A percentile compares a stretch with the other conserved stretches of the same genome.
Evolutionary conservation across 208 protist species (phyloP).

Genomic region (Porcisia deanei): DNA sequence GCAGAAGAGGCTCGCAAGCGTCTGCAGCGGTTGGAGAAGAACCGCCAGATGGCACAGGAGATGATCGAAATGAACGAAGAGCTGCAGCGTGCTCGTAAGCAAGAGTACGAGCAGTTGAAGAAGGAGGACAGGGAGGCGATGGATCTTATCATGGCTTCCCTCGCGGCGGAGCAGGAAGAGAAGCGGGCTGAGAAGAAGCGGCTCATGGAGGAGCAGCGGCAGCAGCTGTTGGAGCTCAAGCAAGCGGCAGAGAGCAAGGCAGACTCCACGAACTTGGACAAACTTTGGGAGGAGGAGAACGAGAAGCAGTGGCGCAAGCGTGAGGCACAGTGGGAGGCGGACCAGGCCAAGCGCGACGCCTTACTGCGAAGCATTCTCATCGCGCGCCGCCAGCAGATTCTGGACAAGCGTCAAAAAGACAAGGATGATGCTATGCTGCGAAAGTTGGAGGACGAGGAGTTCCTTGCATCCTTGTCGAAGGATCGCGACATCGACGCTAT

Average conservation of each 20-base stretch:
- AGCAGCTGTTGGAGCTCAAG: slow-evolving; percentile 56
- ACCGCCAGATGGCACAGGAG: slow-evolving; percentile 51
- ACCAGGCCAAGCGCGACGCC: slow-evolving; percentile 58
- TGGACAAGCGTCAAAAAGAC: slow-evolving; percentile 61
- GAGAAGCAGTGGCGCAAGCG: slow-evolving; percentile 81
- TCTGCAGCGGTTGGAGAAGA: slow-evolving; percentile 32
- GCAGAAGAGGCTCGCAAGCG: slow-evolving; percentile 47
- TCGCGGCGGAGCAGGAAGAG: slow-evolving; percentile 54
- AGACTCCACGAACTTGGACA: slow-evolving; percentile 52
- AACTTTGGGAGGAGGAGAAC: slow-evolving; percentile 83
- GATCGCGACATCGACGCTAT: slow-evolving; percentile 43
- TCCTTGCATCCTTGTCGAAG: slow-evolving; percentile 38
- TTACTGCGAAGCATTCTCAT: slow-evolving; percentile 76
- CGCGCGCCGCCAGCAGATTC: slow-evolving; percentile 76
- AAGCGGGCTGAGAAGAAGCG: slow-evolving; percentile 42
- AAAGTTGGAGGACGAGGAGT: slow-evolving; percentile 52
- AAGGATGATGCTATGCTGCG: slow-evolving; percentile 36
- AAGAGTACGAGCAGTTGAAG: slow-evolving; percentile 74
- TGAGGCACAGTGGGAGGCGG: slow-evolving; percentile 69
- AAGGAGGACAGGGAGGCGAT: slow-evolving; percentile 72
- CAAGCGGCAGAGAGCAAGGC: slow-evolving; percentile 65
- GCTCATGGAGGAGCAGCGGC: slow-evolving; percentile 29
- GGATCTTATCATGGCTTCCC: slow-evolving; percentile 54
- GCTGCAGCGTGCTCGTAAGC: slow-evolving; percentile 59
- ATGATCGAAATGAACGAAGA: slow-evolving; percentile 76